These are phyloP conservation scores for Kwoniella botswanensis DNA, from an alignment of 768 basidiomycete genomes.

Conservation along the genomic window DNA sequence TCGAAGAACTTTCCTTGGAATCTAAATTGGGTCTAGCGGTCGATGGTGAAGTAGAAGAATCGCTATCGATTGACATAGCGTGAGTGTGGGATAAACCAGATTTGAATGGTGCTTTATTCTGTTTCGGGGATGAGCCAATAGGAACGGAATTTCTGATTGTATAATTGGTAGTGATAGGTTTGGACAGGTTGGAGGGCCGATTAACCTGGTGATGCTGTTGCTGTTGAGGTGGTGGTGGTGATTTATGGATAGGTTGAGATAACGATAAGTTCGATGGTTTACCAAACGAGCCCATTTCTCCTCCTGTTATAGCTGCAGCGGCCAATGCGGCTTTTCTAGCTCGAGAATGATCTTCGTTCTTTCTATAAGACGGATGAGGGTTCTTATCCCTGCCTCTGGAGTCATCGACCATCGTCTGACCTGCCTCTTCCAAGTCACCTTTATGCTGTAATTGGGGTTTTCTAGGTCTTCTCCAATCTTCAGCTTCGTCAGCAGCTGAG, in stretches of 20 bases:
- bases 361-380: conserved; percentile 1
- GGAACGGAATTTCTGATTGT: conserved; percentile 13
- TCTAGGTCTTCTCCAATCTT: conserved; percentile 41
- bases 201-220: neutral
- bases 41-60: neutral
- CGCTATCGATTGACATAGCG: conserved; percentile 9
- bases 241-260: conserved; percentile 1
- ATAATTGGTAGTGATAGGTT: conserved; percentile 5
- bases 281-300: conserved; percentile 48
- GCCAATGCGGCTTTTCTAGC: conserved; percentile 46
- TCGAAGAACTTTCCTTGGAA: conserved; percentile 17
- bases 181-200: neutral
- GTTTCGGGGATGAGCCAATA: conserved; percentile 1
- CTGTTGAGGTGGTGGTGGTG: neutral
- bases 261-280: conserved; percentile 14
- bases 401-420: neutral
- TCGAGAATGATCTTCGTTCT: conserved; percentile 29
- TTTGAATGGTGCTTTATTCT: conserved; percentile 15
- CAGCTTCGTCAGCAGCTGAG: conserved; percentile 40
- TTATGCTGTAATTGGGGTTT: neutral
- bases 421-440: too few species aligned
- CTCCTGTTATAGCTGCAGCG: conserved; percentile 46
- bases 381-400: conserved; percentile 13
- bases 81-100: conserved; percentile 22
- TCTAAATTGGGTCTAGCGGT: conserved; percentile 9